Percentiles rank a stretch among this genome's conserved stretches.
Evolutionary conservation across 2,329 filamentous ascomycete species (phyloP).

Genomic region (Chlorencoelia australis): DNA sequence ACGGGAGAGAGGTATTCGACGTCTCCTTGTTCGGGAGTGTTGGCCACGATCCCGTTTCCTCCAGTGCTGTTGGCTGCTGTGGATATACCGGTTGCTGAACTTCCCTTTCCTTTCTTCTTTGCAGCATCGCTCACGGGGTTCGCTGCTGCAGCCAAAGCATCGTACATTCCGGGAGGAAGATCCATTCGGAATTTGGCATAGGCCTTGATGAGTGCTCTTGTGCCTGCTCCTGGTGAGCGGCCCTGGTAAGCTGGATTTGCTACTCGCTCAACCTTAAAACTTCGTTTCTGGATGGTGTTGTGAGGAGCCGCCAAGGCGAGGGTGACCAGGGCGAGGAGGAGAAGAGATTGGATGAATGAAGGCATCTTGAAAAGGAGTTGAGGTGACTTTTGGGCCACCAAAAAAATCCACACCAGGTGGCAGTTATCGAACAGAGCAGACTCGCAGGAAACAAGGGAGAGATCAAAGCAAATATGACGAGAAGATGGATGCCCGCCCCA

Average conservation of each 20-base stretch:
- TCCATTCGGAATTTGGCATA: constrained; percentile 58
- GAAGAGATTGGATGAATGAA: constrained; percentile 26
- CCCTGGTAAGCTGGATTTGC: constrained; percentile 35
- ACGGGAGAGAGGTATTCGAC: constrained; percentile 23
- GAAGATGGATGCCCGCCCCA: constrained; percentile 18
- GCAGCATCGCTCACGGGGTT: constrained; percentile 6
- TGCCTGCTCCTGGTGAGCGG: constrained; percentile 21
- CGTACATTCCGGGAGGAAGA: constrained; percentile 34
- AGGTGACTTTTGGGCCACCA: not conserved
- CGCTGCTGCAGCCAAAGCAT: constrained; percentile 22
- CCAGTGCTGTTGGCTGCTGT: constrained; percentile 22
- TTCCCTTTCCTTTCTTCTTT: constrained; percentile 6
- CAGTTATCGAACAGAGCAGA: constrained; percentile 1
- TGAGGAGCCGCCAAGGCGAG: constrained; percentile 36
- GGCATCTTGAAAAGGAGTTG: constrained; percentile 19
- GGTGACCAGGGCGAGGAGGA: constrained; percentile 38
- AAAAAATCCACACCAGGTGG: constrained; percentile 8
- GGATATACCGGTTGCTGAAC: constrained; percentile 6
- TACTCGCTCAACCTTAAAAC: constrained; percentile 26
- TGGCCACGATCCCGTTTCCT: constrained; percentile 48
- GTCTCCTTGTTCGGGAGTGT: constrained; percentile 44
- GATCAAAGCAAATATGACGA: not conserved
- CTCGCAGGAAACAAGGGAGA: constrained; percentile 5
- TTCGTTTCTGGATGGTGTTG: constrained; percentile 31
- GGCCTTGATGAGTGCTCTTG: constrained; percentile 50